Conservation (phyloP, 371 early-diverging fungal species). For the Lichtheimia corymbifera region DNA sequence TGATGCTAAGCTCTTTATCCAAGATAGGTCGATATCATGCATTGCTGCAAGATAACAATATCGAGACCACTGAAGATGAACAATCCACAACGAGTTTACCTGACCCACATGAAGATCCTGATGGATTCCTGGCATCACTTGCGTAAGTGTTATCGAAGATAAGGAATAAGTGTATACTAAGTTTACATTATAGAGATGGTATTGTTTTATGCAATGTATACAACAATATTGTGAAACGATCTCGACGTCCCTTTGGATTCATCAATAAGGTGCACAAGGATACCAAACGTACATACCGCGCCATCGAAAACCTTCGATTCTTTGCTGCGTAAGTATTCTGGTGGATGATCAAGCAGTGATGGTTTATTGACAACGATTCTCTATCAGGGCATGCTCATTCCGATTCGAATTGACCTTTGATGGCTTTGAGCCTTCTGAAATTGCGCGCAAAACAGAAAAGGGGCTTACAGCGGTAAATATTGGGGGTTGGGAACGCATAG, state of each 20-base stretch:
- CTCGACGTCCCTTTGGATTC: constrained; percentile 64
- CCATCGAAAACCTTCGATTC: constrained; percentile 63
- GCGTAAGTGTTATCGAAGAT: constrained; percentile 31
- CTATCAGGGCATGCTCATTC: constrained; percentile 60
- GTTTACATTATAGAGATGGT: constrained; percentile 47
- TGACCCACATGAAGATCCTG: constrained; percentile 46
- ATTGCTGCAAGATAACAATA: constrained; percentile 37
- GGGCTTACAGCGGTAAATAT: constrained; percentile 8
- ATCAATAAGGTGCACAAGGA: constrained; percentile 61
- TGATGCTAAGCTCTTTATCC: not conserved
- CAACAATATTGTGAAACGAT: constrained; percentile 58
- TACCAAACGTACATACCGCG: constrained; percentile 59
- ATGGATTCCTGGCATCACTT: constrained; percentile 43
- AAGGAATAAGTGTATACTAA: not conserved
- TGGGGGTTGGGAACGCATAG: no score
- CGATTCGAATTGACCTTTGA: constrained; percentile 56
- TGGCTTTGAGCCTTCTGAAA: constrained; percentile 57
- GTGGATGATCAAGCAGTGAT: not conserved
- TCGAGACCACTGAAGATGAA: not conserved
- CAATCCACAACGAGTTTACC: constrained; percentile 20
- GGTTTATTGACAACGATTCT: not conserved
- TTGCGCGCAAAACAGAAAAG: constrained; percentile 53
- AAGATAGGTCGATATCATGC: constrained; percentile 43
- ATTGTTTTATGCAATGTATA: constrained; percentile 56
- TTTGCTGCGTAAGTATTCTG: constrained; percentile 56